These are phyloP conservation scores for Penicillium canariense DNA, from an alignment of 495 filamentous ascomycete species.

Conservation along the genomic window DNA sequence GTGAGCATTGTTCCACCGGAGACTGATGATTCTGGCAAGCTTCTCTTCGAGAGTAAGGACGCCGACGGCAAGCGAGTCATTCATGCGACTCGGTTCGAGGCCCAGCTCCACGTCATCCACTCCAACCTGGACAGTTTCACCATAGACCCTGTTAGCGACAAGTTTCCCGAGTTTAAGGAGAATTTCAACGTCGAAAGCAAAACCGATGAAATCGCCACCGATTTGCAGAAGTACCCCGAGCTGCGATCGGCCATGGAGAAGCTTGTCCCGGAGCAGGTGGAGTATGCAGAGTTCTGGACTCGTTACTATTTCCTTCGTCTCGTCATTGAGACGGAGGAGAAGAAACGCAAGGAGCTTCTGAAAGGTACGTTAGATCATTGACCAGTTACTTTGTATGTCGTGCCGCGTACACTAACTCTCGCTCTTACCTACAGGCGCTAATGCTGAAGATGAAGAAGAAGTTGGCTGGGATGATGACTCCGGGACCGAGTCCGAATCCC, in stretches of 20 bases:
- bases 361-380: conserved; percentile 61
- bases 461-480: conserved; percentile 84
- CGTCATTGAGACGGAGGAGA: conserved; percentile 94
- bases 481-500: conserved; percentile 57
- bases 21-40: conserved; percentile 43
- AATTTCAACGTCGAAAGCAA: conserved; percentile 78
- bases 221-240: conserved; percentile 86
- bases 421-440: conserved; percentile 45
- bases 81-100: conserved; percentile 91
- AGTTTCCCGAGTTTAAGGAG: conserved; percentile 73
- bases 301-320: conserved; percentile 94
- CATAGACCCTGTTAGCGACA: conserved; percentile 70
- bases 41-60: conserved; percentile 91
- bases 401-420: conserved; percentile 17
- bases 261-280: conserved; percentile 83
- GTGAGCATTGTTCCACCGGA: conserved; percentile 78
- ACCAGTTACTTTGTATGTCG: background rate
- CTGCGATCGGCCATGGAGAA: conserved; percentile 91
- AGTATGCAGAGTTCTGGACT: conserved; percentile 89
- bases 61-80: conserved; percentile 85
- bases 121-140: conserved; percentile 79
- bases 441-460: conserved; percentile 69
- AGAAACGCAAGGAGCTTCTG: conserved; percentile 81
- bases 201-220: conserved; percentile 78
- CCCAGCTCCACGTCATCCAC: conserved; percentile 93